Evolutionary conservation across 768 basidiomycete genomes (phyloP), one percentile per base, ranked within the genome.

Genomic region (Agrocybe praecox): DNA sequence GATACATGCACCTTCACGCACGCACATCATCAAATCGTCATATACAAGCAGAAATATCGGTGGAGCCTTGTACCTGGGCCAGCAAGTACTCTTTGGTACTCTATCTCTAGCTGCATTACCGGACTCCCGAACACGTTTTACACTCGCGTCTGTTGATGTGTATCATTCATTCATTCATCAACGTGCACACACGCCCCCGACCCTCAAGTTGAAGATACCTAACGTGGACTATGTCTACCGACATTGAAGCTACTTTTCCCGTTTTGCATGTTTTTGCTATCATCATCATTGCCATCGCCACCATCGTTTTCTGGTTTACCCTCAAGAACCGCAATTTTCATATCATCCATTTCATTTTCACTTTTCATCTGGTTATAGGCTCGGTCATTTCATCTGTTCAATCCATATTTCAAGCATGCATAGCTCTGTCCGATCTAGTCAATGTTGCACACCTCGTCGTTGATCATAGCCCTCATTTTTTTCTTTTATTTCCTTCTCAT

Each of bases 1-100:
- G 56, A 64, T 58, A 61, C 59, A 64, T 59, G 56, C 50, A 40
- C 34, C 22, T 33, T 21, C 52, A 58, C 55, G 57, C 57, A 49
- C 34, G 52, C 32, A 49, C 14, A 40, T 47, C 48, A 34, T n/a
- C n/a, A n/a, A n/a, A 33, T 48, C 51, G 19, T 29, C 48, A 53
- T 34, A 21, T 15, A 57, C 23, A 22, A 29, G 52, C 44, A 46
- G 54, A 32, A 54, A 29, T 40, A 29, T 55, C 40, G 36, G 54
- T 47, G 26, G 33, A 34, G 32, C 56, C 47, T 49, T 51, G 36
- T 46, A 45, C 48, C 49, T 56, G 45, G 44, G 50, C 33, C 46
- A 47, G 48, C 18, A 29, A n/a, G 49, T 49, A 56, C 52, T 36
- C 21, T 44, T 43, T 57, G 49, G 52, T 48, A 53, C 29, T 49